Conservation (phyloP, 768 basidiomycete species). For the Trametes maxima region DNA sequence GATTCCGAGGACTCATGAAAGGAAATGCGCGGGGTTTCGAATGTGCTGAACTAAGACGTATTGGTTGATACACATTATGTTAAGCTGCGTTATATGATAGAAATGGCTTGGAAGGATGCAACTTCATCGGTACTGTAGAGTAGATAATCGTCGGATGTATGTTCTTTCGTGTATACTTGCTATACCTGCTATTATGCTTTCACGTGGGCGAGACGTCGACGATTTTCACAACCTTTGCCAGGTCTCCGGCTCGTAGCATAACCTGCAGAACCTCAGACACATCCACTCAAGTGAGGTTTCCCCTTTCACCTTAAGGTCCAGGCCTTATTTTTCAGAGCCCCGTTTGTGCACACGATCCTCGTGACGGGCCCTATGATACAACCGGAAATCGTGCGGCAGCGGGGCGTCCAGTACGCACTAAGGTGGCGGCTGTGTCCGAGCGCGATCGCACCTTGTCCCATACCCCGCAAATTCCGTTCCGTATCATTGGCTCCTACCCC, state of each 20-base stretch:
- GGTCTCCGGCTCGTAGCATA: too few species aligned
- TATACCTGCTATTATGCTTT: neutral
- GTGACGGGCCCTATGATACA: neutral
- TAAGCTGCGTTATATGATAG: slow-evolving; percentile 14
- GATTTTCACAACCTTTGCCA: too few species aligned
- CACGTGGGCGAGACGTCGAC: too few species aligned
- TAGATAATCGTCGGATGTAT: slow-evolving; percentile 13
- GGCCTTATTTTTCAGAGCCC: too few species aligned
- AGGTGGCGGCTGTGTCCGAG: neutral
- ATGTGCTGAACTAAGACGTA: neutral
- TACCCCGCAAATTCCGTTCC: slow-evolving; percentile 1
- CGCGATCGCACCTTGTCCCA: neutral
- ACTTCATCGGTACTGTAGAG: slow-evolving; percentile 11
- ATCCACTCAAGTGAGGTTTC: too few species aligned
- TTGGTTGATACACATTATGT: neutral
- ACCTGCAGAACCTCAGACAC: too few species aligned
- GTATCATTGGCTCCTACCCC: slow-evolving; percentile 12
- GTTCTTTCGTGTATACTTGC: slow-evolving; percentile 7
- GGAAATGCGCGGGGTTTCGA: neutral
- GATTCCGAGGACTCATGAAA: slow-evolving; percentile 41
- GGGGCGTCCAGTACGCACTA: neutral
- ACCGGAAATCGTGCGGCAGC: slow-evolving; percentile 7
- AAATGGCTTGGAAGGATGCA: slow-evolving; percentile 4
- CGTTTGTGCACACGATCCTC: neutral
- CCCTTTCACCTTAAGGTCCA: too few species aligned